phyloP scores from a whole-genome alignment of 495 filamentous ascomycete species.

The Aspergillus haitiensis region DNA sequence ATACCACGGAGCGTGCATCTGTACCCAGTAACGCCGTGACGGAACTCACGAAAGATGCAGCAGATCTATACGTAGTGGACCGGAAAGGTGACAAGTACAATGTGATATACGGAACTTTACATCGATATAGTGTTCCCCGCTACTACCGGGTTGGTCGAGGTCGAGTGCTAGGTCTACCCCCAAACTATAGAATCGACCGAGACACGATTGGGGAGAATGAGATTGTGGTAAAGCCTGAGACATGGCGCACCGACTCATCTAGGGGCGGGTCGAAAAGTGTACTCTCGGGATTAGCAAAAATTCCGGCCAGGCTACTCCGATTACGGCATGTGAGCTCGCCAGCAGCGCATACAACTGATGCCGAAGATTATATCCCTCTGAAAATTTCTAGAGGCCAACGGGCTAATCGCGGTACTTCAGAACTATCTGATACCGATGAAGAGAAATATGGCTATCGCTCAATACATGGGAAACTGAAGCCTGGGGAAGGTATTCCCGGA shows the following conservation, averaged over 20 bases:
- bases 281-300: constrained; percentile 22
- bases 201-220: constrained; percentile 45
- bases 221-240: constrained; percentile 42
- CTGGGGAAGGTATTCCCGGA: constrained; percentile 45
- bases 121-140: constrained; percentile 59
- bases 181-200: constrained; percentile 53
- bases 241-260: constrained; percentile 26
- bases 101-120: constrained; percentile 58
- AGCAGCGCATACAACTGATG: constrained; percentile 29
- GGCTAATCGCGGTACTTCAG: constrained; percentile 6
- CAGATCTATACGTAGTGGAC: constrained; percentile 50
- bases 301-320: constrained; percentile 25
- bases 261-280: constrained; percentile 28
- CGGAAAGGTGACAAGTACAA: constrained; percentile 62
- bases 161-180: constrained; percentile 54
- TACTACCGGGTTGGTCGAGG: constrained; percentile 63
- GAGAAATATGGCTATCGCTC: constrained; percentile 66
- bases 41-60: constrained; percentile 19
- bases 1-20: constrained; percentile 9
- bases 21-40: constrained; percentile 19
- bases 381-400: constrained; percentile 29
- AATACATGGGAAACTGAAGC: constrained; percentile 63
- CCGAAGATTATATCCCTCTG: constrained; percentile 50
- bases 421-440: constrained; percentile 39
- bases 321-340: constrained; percentile 24